These are phyloP conservation scores for Malassezia sp. DNA, from an alignment of 1,284 basidiomycete species.

Conservation along the genomic window DNA sequence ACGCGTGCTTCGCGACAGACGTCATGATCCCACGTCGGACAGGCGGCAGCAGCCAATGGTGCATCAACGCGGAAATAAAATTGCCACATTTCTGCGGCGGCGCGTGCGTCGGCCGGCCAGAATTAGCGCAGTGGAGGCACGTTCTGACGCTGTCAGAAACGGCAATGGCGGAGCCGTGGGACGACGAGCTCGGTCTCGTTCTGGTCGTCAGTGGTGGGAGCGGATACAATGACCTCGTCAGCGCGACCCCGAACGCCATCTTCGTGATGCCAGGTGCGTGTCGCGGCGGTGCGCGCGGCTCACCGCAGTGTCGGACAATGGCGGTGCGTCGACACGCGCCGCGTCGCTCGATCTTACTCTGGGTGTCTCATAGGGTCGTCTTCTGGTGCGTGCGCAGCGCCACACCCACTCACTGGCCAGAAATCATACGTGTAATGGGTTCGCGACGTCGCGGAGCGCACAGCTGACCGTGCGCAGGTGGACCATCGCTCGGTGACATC, in stretches of 20 bases:
- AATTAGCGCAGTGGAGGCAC: too few species aligned
- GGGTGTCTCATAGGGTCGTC: conserved; percentile 7
- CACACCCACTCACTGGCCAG: conserved; percentile 1
- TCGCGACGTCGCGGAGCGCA: not conserved
- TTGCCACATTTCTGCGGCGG: too few species aligned
- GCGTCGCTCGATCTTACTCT: not conserved
- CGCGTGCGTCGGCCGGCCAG: too few species aligned
- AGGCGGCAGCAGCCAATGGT: not conserved
- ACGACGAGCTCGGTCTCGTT: too few species aligned
- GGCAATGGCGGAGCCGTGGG: too few species aligned
- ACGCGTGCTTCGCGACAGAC: not conserved
- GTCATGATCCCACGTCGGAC: not conserved
- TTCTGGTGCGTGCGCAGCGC: conserved; percentile 3
- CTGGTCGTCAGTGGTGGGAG: conserved; percentile 52
- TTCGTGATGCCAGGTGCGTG: conserved; percentile 35
- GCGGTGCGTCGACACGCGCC: conserved; percentile 24
- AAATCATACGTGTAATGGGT: conserved; percentile 33
- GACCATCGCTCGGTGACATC: conserved; percentile 48
- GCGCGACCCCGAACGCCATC: conserved; percentile 50
- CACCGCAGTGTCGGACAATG: conserved; percentile 66
- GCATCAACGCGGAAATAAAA: too few species aligned
- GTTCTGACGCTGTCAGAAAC: too few species aligned
- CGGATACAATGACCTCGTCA: conserved; percentile 51
- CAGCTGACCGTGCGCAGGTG: too few species aligned
- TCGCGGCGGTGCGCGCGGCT: conserved; percentile 27